phyloP scores from a whole-genome alignment of 2,329 filamentous ascomycete genomes.

The Monilinia polystroma region DNA sequence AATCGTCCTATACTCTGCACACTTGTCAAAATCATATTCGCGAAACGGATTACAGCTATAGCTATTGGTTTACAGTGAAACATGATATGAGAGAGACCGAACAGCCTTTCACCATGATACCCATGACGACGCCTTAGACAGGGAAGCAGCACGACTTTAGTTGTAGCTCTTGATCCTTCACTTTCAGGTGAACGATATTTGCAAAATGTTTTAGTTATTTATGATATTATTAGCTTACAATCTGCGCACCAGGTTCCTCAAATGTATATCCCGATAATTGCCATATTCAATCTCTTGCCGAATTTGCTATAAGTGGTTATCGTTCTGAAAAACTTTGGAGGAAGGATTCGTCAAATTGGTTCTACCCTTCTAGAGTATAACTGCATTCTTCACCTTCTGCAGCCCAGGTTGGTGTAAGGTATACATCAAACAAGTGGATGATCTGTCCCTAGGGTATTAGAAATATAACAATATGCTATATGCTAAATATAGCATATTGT shows the following conservation, averaged over 20 bases:
- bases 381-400: background rate
- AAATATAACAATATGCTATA: too few relatives aligned
- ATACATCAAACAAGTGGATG: too few relatives aligned
- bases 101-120: background rate
- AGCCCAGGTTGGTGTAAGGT: too few relatives aligned
- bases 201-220: background rate
- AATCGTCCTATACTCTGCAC: constrained; percentile 41
- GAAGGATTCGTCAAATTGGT: background rate
- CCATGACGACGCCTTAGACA: background rate
- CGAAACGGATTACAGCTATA: constrained; percentile 30
- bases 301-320: background rate
- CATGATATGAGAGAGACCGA: background rate
- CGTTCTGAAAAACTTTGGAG: background rate
- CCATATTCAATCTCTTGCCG: background rate
- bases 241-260: background rate
- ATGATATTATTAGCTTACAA: background rate
- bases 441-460: too few relatives aligned
- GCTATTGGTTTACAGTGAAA: background rate
- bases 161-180: background rate
- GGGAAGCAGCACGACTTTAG: background rate
- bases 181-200: background rate
- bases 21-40: constrained; percentile 33
- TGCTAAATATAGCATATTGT: too few relatives aligned
- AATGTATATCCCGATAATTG: background rate
- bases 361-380: background rate